Conservation (phyloP, 2,329 filamentous ascomycete species). For the Trichoderma asperellum region DNA sequence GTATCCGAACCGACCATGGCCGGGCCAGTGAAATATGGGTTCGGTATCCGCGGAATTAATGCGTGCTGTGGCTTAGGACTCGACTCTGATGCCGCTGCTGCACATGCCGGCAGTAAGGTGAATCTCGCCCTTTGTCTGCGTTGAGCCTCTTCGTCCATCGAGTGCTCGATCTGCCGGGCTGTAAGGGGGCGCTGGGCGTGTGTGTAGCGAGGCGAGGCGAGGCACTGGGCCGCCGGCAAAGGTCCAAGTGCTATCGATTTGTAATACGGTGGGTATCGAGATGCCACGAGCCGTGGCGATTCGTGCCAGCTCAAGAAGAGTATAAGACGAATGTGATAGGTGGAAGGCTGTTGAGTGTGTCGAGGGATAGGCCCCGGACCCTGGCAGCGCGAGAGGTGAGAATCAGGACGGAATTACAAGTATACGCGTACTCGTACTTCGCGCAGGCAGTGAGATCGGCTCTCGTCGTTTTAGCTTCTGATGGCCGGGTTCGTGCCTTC, state of each 20-base stretch:
- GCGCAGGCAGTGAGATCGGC: conserved; percentile 21
- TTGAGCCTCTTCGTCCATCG: conserved; percentile 23
- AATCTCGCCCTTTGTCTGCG: not conserved
- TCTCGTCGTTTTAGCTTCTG: conserved; percentile 18
- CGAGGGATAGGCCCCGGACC: conserved; percentile 1
- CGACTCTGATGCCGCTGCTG: conserved; percentile 16
- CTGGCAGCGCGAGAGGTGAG: not conserved
- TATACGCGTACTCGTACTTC: not conserved
- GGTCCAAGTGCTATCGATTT: conserved; percentile 22
- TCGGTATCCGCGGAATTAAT: conserved; percentile 6
- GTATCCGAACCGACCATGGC: conserved; percentile 1
- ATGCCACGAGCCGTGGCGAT: conserved; percentile 22
- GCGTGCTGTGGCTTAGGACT: conserved; percentile 11
- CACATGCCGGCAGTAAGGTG: conserved; percentile 23
- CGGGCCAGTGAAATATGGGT: conserved; percentile 7
- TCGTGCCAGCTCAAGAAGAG: not conserved
- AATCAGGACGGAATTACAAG: not conserved
- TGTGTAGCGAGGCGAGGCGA: conserved; percentile 3
- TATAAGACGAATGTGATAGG: not conserved
- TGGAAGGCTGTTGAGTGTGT: not conserved
- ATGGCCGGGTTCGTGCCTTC: conserved; percentile 11
- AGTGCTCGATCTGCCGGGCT: conserved; percentile 25
- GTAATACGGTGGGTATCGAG: conserved; percentile 24
- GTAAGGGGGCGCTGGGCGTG: conserved; percentile 26
- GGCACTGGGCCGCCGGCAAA: not conserved